These are phyloP conservation scores for Vitis rotundifolia DNA, from an alignment of 164 flowering plant species.

Conservation along the genomic window DNA sequence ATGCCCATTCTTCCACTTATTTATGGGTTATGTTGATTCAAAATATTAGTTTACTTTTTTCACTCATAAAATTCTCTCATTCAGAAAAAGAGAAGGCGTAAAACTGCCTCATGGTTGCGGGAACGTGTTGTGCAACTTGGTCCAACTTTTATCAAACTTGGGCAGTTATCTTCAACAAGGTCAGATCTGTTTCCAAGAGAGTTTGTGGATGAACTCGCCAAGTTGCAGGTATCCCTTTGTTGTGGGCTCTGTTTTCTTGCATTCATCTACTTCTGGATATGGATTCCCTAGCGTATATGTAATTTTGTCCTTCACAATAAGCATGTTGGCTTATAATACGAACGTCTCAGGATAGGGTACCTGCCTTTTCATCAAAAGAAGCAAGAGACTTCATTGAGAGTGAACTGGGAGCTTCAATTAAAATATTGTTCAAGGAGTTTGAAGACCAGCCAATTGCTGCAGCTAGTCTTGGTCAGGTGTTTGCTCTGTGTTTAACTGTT, in stretches of 20 bases:
- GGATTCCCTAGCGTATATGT: background rate
- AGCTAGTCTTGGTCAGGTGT: constrained; percentile 99
- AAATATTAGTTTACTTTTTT: background rate
- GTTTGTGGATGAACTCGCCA: constrained; percentile 92
- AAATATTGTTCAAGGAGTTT: constrained; percentile 70
- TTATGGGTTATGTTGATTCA: background rate
- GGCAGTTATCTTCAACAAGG: constrained; percentile 90
- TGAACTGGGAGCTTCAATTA: constrained; percentile 81
- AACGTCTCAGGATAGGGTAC: constrained; percentile 82
- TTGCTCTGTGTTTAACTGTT: constrained; percentile 20
- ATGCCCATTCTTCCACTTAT: background rate
- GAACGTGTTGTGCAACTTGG: constrained; percentile 92
- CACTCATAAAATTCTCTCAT: constrained; percentile 4
- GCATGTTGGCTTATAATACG: background rate
- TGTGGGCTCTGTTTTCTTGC: background rate
- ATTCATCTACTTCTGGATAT: background rate
- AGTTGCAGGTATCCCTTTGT: constrained; percentile 73
- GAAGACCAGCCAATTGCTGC: constrained; percentile 96
- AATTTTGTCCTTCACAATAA: background rate
- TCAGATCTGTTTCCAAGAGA: constrained; percentile 92
- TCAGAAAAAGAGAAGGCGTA: constrained; percentile 70
- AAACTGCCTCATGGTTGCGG: constrained; percentile 90
- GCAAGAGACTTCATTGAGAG: constrained; percentile 69
- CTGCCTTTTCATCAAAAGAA: constrained; percentile 82
- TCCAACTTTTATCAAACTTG: constrained; percentile 94